Evolutionary conservation across 768 basidiomycete species (phyloP), one percentile per base, ranked within the genome.

Genomic region (Xanthoconium purpureum): DNA sequence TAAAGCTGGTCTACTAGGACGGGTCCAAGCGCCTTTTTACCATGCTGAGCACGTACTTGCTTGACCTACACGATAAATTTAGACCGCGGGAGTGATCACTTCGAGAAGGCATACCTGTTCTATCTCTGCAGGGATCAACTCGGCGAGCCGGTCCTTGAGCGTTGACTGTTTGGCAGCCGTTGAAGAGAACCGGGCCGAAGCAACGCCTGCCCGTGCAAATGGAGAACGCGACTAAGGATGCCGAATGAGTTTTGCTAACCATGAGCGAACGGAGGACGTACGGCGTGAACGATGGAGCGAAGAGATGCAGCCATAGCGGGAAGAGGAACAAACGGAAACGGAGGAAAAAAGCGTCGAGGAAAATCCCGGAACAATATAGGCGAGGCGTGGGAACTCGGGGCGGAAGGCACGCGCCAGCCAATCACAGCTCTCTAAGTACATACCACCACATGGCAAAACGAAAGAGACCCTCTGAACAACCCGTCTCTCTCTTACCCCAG

Each of bases 21-120:
- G 50, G 91, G 90, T 37, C 96, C 95, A 66, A 98, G 95, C 14
- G 89, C 72, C 78, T 97, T 96, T 78, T 89, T 87, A 62, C 96
- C 96, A 74, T 98, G 89, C 68, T 83, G 84, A 55, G 84, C 84
- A 67, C 91, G 88, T 69, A 88, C 84, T 55, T 84, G 82, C 72
- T 94, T 91, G 59, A 92, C 90, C 89, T 91, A 63, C 90, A 64
- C 12, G 32, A 29, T 29, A 1, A 42, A 48, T 6, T 63, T 47
- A 64, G 62, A 47, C 29, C 6, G 47, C 32, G 36, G 14, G 47
- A 37, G 37, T 48, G 35, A 13, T 6, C 24, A 20, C 13, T 37
- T 1, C 18, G 11, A 49, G 20, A 20, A 44, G 36, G 18, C n/a
- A 35, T 44, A 57, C 77, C 69, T 65, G 78, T 76, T 59, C 80